Percentiles rank a stretch among this genome's conserved stretches.
Evolutionary conservation across 2,329 filamentous ascomycete genomes (phyloP).

Genomic region (Penicillium sp.): DNA sequence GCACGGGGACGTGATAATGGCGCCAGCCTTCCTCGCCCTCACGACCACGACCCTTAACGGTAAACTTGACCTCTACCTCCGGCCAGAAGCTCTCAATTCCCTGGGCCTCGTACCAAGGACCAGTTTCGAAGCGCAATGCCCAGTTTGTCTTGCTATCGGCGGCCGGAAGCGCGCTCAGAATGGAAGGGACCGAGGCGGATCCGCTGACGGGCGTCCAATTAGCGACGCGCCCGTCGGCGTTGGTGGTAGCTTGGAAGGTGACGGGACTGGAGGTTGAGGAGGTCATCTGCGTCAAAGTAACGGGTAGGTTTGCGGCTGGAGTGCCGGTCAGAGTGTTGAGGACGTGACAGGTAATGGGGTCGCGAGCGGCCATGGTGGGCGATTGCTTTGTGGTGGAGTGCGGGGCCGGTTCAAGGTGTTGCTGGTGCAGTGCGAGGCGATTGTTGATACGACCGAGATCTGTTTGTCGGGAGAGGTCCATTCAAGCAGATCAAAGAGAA

Average conservation of each 20-base stretch:
- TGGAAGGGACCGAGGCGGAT: conserved; percentile 23
- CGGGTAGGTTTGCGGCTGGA: conserved; percentile 46
- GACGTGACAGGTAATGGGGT: conserved; percentile 51
- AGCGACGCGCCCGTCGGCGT: conserved; percentile 48
- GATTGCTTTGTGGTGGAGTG: conserved; percentile 14
- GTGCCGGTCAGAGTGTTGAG: conserved; percentile 50
- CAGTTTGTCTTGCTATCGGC: conserved; percentile 44
- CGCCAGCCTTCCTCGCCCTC: conserved; percentile 44
- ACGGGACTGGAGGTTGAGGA: conserved; percentile 39
- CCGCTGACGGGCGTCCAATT: conserved; percentile 37
- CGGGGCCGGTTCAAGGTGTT: conserved; percentile 26
- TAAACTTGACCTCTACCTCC: conserved; percentile 51
- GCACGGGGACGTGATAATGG: conserved; percentile 52
- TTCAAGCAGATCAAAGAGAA: conserved; percentile 14
- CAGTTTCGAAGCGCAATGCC: conserved; percentile 47
- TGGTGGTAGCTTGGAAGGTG: conserved; percentile 42
- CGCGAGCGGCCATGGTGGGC: conserved; percentile 34
- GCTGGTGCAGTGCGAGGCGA: conserved; percentile 35
- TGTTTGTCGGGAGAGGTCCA: conserved; percentile 18
- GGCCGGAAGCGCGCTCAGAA: conserved; percentile 36
- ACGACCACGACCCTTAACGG: conserved; percentile 43
- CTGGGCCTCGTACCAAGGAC: conserved; percentile 47
- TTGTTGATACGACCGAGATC: conserved; percentile 27
- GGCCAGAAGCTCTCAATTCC: conserved; percentile 52
- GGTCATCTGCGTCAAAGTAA: conserved; percentile 57